Conservation (phyloP, 306 rosid species). For the Abrus precatorius region DNA sequence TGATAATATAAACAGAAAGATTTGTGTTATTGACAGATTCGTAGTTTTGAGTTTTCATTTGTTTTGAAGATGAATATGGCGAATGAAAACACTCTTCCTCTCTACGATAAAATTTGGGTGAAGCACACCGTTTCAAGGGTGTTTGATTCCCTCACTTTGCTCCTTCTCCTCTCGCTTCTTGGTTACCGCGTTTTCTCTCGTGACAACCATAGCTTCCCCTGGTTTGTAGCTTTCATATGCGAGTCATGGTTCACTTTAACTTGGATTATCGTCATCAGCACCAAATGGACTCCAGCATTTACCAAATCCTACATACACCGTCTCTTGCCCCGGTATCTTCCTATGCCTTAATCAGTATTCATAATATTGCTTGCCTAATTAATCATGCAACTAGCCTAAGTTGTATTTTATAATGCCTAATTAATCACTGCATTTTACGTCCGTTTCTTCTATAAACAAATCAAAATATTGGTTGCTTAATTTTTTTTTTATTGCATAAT, state of each 20-base stretch:
- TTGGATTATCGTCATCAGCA: constrained; percentile 52
- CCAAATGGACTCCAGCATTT: constrained; percentile 61
- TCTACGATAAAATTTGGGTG: constrained; percentile 51
- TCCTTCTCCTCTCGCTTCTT: constrained; percentile 59
- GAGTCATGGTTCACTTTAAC: constrained; percentile 70
- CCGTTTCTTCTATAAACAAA: not conserved
- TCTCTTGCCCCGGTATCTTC: constrained; percentile 57
- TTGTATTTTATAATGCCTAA: no score
- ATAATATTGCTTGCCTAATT: no score
- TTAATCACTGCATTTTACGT: no score
- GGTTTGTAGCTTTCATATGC: constrained; percentile 65
- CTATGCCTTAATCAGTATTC: no score
- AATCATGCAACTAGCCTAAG: no score
- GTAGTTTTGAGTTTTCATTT: not conserved
- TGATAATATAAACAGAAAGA: no score
- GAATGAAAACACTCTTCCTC: constrained; percentile 32
- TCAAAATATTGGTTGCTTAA: no score
- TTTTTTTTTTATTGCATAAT: no score
- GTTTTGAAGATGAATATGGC: constrained; percentile 15
- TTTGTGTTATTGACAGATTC: no score
- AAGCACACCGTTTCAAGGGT: constrained; percentile 46
- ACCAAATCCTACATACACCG: constrained; percentile 55
- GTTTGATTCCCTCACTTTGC: constrained; percentile 47
- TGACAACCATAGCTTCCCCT: constrained; percentile 48
- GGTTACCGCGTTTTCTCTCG: constrained; percentile 48